phyloP scores from a whole-genome alignment of 306 rosid species.

The apple (Malus domestica) region ASM211411v1 NC_041793.1:3638001-3638500 shows the following conservation, averaged over 20 bases:
- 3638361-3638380: not conserved
- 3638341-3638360: not conserved
- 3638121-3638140: conserved; percentile 90
- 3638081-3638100: conserved; percentile 99
- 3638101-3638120: conserved; percentile 98
- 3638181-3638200: conserved; percentile 10
- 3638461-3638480: not conserved
- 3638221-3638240: not conserved
- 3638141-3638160: conserved; percentile 98
- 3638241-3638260: not conserved
- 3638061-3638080: conserved; percentile 15
- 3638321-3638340: not conserved
- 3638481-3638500: not conserved
- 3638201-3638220: not conserved
- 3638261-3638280: not conserved
- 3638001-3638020: not conserved
- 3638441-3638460: not conserved
- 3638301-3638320: not conserved
- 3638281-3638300: not conserved
- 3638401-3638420: not conserved
- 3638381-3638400: not conserved
- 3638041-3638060: not conserved
- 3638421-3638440: not conserved
- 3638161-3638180: conserved; percentile 99
- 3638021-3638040: not conserved